Evolutionary conservation across 176 grass and related monocot genomes (phyloP).

Genomic region (Oryza nivara): DNA sequence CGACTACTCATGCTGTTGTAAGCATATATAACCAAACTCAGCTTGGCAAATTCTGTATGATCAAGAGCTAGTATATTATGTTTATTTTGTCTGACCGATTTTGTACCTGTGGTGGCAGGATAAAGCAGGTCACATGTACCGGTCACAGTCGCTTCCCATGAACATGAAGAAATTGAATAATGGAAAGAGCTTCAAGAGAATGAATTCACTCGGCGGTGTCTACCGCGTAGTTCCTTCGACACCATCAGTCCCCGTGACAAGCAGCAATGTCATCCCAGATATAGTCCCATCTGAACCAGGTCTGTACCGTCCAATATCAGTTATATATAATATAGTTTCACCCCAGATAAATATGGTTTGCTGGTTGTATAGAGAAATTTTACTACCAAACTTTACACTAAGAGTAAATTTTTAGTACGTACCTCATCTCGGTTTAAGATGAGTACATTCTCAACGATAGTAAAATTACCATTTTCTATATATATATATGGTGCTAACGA

Average conservation of each 20-base stretch:
- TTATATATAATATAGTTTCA: too few relatives aligned
- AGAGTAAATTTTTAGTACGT: too few relatives aligned
- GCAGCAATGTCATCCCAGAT: constrained; percentile 42
- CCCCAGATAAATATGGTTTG: too few relatives aligned
- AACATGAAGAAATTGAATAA: constrained; percentile 58
- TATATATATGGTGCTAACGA: too few relatives aligned
- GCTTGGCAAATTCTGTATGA: too few relatives aligned
- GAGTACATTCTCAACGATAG: too few relatives aligned
- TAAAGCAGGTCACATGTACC: constrained; percentile 57
- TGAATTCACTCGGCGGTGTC: constrained; percentile 75
- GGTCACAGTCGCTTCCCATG: constrained; percentile 78
- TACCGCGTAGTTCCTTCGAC: constrained; percentile 75
- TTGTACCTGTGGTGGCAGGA: constrained; percentile 32
- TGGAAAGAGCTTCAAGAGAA: constrained; percentile 70
- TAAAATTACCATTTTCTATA: too few relatives aligned
- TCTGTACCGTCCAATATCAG: background rate
- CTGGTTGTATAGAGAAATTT: too few relatives aligned
- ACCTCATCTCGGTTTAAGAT: too few relatives aligned
- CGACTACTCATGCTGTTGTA: constrained; percentile 22
- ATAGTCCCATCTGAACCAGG: constrained; percentile 56
- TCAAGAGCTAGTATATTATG: too few relatives aligned
- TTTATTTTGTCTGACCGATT: too few relatives aligned
- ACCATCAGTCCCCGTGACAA: constrained; percentile 30
- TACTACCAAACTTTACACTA: too few relatives aligned
- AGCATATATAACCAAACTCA: constrained; percentile 2